phyloP scores from a whole-genome alignment of 2,329 filamentous ascomycete species.

The Phaeosphaeria sp. region DNA sequence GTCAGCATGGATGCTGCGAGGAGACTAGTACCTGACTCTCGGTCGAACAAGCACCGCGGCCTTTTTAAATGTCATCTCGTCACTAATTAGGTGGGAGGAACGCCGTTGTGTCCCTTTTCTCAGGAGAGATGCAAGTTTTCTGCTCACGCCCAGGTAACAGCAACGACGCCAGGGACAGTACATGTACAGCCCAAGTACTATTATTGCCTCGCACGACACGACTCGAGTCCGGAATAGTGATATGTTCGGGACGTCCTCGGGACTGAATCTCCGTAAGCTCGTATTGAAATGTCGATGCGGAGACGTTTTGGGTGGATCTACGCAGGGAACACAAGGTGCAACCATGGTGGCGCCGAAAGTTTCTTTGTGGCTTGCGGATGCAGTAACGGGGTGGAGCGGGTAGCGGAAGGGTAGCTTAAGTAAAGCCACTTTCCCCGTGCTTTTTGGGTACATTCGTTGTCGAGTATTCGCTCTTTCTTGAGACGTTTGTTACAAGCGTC shows the following conservation, averaged over 20 bases:
- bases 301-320: slow-evolving; percentile 6
- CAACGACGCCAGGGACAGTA: too few species aligned
- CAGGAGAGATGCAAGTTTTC: too few species aligned
- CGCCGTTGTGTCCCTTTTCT: too few species aligned
- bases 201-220: too few species aligned
- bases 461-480: neutral
- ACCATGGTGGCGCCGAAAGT: slow-evolving; percentile 7
- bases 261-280: slow-evolving; percentile 7
- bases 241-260: neutral
- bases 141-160: too few species aligned
- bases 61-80: too few species aligned
- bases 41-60: neutral
- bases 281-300: slow-evolving; percentile 8
- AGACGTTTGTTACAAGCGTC: slow-evolving; percentile 1
- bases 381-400: slow-evolving; percentile 10
- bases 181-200: too few species aligned
- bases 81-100: too few species aligned
- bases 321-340: slow-evolving; percentile 7
- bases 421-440: neutral
- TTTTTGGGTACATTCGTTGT: neutral
- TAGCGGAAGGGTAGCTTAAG: neutral
- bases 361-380: slow-evolving; percentile 8
- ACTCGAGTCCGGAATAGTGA: too few species aligned
- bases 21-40: neutral
- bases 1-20: neutral